phyloP scores from a whole-genome alignment of 148 eudicot species.

The Suaeda aralocaspica region DNA sequence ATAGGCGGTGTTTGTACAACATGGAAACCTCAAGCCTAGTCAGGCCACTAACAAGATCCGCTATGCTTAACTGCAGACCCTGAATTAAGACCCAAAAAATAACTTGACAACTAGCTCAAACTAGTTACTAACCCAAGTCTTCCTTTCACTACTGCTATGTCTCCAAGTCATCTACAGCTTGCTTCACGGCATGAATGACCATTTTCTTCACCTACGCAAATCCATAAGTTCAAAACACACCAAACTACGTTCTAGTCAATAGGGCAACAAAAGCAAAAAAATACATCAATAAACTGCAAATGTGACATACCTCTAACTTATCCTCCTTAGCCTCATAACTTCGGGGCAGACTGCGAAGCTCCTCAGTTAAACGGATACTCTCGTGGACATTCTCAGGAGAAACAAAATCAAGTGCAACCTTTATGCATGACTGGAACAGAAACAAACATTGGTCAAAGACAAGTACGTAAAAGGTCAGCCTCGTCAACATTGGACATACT shows the following conservation, averaged over 20 bases:
- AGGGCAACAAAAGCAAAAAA: not conserved
- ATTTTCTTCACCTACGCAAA: constrained; percentile 21
- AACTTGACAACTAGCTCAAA: not conserved
- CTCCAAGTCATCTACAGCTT: constrained; percentile 13
- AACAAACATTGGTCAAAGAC: not conserved
- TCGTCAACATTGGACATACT: not conserved
- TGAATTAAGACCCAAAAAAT: not conserved
- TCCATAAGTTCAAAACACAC: not conserved
- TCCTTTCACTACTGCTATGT: not conserved
- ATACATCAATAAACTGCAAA: not conserved
- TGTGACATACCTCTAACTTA: constrained; percentile 27
- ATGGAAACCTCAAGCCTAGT: not conserved
- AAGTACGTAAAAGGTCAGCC: not conserved
- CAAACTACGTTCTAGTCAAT: not conserved
- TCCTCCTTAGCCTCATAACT: constrained; percentile 34
- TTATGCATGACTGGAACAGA: constrained; percentile 33
- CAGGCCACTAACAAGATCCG: not conserved
- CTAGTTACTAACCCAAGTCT: not conserved
- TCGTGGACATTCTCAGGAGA: constrained; percentile 31
- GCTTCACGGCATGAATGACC: constrained; percentile 16
- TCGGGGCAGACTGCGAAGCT: constrained; percentile 27
- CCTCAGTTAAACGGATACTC: constrained; percentile 30
- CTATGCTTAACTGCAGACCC: not conserved
- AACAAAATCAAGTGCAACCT: constrained; percentile 33
- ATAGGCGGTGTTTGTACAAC: not conserved